Evolutionary conservation across 148 eudicot genomes (phyloP).

Genomic region (Vaccinium vitisidaea): DNA sequence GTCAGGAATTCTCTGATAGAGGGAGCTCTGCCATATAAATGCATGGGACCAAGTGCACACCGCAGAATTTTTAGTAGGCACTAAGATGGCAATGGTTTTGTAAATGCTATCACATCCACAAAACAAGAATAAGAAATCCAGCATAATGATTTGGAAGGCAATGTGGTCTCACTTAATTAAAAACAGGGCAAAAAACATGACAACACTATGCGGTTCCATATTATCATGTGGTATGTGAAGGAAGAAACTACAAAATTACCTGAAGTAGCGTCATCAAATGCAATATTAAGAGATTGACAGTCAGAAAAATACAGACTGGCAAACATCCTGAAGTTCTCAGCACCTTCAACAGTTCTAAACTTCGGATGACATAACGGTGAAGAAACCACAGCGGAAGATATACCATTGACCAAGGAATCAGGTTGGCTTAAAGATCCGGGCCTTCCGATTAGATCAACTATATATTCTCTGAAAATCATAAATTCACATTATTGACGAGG

Average conservation of each 20-base stretch:
- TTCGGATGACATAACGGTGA: slow-evolving; percentile 31
- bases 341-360: slow-evolving; percentile 16
- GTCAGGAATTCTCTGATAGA: neutral
- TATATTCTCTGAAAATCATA: slow-evolving; percentile 25
- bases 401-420: slow-evolving; percentile 26
- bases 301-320: slow-evolving; percentile 25
- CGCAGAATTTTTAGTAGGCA: neutral
- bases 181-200: neutral
- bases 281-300: slow-evolving; percentile 21
- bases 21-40: neutral
- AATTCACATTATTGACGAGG: neutral
- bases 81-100: neutral
- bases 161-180: neutral
- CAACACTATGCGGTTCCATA: neutral
- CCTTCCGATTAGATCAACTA: slow-evolving; percentile 28
- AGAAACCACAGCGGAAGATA: slow-evolving; percentile 25
- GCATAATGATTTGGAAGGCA: neutral
- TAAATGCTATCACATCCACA: neutral
- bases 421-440: slow-evolving; percentile 30
- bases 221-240: neutral
- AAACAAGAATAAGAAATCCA: neutral
- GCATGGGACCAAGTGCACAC: slow-evolving; percentile 8
- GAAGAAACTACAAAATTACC: slow-evolving; percentile 7
- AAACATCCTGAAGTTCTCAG: slow-evolving; percentile 15
- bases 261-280: slow-evolving; percentile 20